phyloP scores from a whole-genome alignment of 805 yeast genomes.

The Ogataea minuta region DNA sequence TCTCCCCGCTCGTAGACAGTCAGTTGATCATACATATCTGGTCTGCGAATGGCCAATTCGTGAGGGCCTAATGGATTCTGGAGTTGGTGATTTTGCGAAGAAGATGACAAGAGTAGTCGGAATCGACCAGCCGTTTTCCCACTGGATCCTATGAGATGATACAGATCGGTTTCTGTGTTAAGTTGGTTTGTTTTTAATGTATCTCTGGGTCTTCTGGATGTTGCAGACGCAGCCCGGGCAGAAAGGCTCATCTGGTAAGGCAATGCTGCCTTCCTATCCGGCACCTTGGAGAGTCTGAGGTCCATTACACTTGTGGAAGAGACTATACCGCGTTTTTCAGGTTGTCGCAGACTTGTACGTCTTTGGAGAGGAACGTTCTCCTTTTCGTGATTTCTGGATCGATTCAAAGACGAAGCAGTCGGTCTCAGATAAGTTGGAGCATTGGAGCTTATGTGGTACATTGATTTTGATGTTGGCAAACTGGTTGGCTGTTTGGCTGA shows the following conservation, averaged over 20 bases:
- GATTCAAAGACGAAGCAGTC: slow-evolving; percentile 19
- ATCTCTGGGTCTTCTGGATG: background rate
- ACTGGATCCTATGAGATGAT: slow-evolving; percentile 7
- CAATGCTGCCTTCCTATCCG: slow-evolving; percentile 10
- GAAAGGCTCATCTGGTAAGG: background rate
- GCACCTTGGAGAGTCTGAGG: slow-evolving; percentile 1
- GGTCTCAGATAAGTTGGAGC: slow-evolving; percentile 24
- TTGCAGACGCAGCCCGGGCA: slow-evolving; percentile 1
- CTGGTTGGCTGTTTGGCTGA: slow-evolving; percentile 7
- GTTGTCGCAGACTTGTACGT: slow-evolving; percentile 1
- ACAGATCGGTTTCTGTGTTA: slow-evolving; percentile 11
- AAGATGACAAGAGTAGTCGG: slow-evolving; percentile 5
- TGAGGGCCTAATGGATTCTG: slow-evolving; percentile 13
- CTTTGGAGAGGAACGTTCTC: slow-evolving; percentile 16
- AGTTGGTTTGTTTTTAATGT: slow-evolving; percentile 1
- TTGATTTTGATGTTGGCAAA: slow-evolving; percentile 12
- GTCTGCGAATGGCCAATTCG: slow-evolving; percentile 19
- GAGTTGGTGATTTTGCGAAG: background rate
- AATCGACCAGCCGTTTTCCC: slow-evolving; percentile 8
- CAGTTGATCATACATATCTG: slow-evolving; percentile 30
- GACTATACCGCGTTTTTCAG: slow-evolving; percentile 5
- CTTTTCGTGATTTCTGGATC: slow-evolving; percentile 14
- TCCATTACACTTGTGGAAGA: slow-evolving; percentile 8
- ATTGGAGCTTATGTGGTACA: slow-evolving; percentile 11
- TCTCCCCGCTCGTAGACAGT: slow-evolving; percentile 63